phyloP scores from a whole-genome alignment of 192 early-diverging fungal genomes.

The Borealophlyctis nickersoniae region DNA sequence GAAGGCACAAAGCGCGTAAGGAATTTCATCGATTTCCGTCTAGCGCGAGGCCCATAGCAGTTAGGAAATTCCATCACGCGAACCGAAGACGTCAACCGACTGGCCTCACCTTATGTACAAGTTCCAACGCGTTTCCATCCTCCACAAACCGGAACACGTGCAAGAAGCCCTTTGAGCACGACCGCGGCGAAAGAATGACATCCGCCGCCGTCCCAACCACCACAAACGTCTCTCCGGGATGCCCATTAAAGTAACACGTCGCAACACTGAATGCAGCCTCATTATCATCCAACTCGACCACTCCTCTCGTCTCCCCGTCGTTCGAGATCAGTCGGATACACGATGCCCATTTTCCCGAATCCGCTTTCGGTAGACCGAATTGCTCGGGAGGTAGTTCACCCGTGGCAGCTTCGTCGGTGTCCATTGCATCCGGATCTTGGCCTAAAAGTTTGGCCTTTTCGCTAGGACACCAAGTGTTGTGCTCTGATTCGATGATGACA shows the following conservation, averaged over 20 bases:
- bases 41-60: slow-evolving; percentile 17
- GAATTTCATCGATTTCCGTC: slow-evolving; percentile 84
- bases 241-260: slow-evolving; percentile 29
- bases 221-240: slow-evolving; percentile 55
- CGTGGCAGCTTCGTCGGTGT: slow-evolving; percentile 38
- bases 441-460: slow-evolving; percentile 52
- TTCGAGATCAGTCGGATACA: slow-evolving; percentile 77
- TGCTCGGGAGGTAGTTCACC: slow-evolving; percentile 65
- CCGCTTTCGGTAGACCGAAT: slow-evolving; percentile 73
- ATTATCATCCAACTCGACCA: slow-evolving; percentile 76
- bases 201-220: slow-evolving; percentile 82
- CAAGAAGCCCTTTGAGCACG: slow-evolving; percentile 67
- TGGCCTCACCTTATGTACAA: slow-evolving; percentile 68
- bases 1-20: slow-evolving; percentile 79
- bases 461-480: slow-evolving; percentile 64
- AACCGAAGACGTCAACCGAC: too few relatives aligned
- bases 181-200: slow-evolving; percentile 65
- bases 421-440: slow-evolving; percentile 23
- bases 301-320: slow-evolving; percentile 62
- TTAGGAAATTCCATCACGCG: neutral
- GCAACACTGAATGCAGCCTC: slow-evolving; percentile 72
- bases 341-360: slow-evolving; percentile 80
- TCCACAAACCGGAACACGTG: slow-evolving; percentile 69
- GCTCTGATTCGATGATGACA: slow-evolving; percentile 86
- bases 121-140: slow-evolving; percentile 64